Conservation (phyloP, 192 early-diverging fungal species). For the Haplosporangium gracile region DNA sequence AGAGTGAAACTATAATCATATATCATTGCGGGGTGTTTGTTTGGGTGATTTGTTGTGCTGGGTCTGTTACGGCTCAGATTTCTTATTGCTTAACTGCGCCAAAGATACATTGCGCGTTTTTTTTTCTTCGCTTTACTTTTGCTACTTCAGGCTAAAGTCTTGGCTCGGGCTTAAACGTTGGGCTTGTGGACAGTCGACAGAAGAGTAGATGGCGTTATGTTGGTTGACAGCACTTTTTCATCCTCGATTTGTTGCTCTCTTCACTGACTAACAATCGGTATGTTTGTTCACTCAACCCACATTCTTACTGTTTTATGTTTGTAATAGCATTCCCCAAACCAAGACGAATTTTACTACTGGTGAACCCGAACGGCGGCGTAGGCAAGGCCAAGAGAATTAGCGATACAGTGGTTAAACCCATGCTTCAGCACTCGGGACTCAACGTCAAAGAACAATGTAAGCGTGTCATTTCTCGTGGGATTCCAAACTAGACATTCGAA, state of each 20-base stretch:
- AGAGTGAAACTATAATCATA: too few species aligned
- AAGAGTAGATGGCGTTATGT: background rate
- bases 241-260: background rate
- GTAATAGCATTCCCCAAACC: conserved; percentile 34
- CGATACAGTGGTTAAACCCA: conserved; percentile 40
- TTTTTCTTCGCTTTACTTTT: background rate
- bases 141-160: background rate
- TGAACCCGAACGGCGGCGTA: conserved; percentile 44
- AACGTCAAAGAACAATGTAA: conserved; percentile 32
- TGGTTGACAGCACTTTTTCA: background rate
- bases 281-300: background rate
- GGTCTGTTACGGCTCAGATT: too few species aligned
- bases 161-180: background rate
- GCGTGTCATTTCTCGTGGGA: background rate
- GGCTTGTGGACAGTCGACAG: background rate
- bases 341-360: conserved; percentile 18
- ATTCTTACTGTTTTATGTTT: background rate
- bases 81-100: background rate
- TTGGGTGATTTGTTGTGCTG: too few species aligned
- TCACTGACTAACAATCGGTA: too few species aligned
- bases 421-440: conserved; percentile 41
- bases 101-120: background rate
- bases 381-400: conserved; percentile 35
- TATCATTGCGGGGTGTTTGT: too few species aligned
- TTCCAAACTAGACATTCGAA: background rate